These are phyloP conservation scores for Aphanoascus verrucosus DNA, from an alignment of 2,329 filamentous ascomycete genomes.

Conservation along the genomic window DNA sequence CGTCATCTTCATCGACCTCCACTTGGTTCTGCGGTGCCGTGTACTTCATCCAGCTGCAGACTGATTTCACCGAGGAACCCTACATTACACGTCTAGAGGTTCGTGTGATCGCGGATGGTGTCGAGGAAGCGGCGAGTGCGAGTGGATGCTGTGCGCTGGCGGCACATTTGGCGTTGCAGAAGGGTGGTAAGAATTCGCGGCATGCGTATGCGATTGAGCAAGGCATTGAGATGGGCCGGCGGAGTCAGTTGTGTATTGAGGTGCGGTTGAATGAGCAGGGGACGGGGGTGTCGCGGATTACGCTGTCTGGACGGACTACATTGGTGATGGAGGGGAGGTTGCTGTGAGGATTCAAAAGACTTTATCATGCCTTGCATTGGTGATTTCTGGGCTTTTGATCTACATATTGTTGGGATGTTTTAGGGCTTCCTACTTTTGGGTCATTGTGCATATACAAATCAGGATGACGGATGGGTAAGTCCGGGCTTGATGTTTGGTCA, in stretches of 20 bases:
- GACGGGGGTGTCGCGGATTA: slow-evolving; percentile 16
- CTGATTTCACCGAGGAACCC: slow-evolving; percentile 20
- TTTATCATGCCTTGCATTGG: neutral
- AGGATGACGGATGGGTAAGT: neutral
- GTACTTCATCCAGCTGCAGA: slow-evolving; percentile 23
- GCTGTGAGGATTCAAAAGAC: slow-evolving; percentile 3
- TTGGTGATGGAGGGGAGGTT: slow-evolving; percentile 18
- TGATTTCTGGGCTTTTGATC: neutral
- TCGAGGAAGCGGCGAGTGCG: slow-evolving; percentile 43
- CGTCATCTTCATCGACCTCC: neutral
- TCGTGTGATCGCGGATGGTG: slow-evolving; percentile 24
- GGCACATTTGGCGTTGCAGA: slow-evolving; percentile 37
- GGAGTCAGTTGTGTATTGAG: slow-evolving; percentile 40
- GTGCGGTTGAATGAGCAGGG: slow-evolving; percentile 32
- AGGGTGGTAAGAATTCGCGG: slow-evolving; percentile 24
- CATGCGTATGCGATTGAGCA: slow-evolving; percentile 37
- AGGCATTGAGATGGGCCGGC: slow-evolving; percentile 43
- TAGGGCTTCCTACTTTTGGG: neutral
- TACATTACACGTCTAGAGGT: slow-evolving; percentile 24
- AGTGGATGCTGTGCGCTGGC: slow-evolving; percentile 41
- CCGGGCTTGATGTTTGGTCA: too few species aligned
- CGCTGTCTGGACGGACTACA: slow-evolving; percentile 16
- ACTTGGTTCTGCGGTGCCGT: slow-evolving; percentile 20
- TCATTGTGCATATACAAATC: too few species aligned
- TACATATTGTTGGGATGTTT: neutral